These are phyloP conservation scores for Cerrena zonata DNA, from an alignment of 1,284 basidiomycete genomes.

Conservation along the genomic window DNA sequence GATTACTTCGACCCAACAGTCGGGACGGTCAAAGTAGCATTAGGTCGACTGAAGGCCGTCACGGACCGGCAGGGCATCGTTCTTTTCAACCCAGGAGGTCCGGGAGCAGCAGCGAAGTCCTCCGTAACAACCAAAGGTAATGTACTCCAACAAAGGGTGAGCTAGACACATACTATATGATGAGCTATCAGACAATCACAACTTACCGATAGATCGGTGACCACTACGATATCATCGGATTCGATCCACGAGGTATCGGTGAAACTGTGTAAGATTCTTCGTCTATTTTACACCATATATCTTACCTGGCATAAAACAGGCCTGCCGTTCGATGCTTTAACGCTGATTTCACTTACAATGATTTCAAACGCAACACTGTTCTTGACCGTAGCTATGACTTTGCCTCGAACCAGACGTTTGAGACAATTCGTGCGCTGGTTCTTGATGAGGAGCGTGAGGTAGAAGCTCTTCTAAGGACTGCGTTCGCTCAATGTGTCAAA, in stretches of 20 bases:
- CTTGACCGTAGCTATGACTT: conserved; percentile 3
- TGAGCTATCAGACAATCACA: too few species aligned
- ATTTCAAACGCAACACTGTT: conserved; percentile 3
- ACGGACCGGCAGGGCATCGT: conserved; percentile 18
- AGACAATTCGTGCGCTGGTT: neutral
- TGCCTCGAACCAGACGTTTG: conserved; percentile 1
- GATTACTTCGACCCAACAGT: conserved; percentile 21
- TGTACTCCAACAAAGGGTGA: conserved; percentile 16
- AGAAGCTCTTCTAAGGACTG: neutral
- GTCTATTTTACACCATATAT: neutral
- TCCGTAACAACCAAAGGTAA: conserved; percentile 12
- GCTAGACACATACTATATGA: too few species aligned
- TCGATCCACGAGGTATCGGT: conserved; percentile 40
- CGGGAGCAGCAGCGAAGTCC: conserved; percentile 16
- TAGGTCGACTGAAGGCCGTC: conserved; percentile 19
- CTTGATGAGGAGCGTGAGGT: neutral
- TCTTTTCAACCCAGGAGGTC: conserved; percentile 23
- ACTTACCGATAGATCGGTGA: conserved; percentile 24
- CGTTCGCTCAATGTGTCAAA: neutral
- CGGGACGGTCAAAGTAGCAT: conserved; percentile 20
- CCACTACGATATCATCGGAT: conserved; percentile 37
- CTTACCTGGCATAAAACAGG: too few species aligned
- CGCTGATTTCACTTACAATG: neutral
- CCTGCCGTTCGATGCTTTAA: conserved; percentile 3
- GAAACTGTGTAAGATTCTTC: conserved; percentile 1